Percentiles rank a stretch among this genome's conserved stretches.
These are phyloP conservation scores for Ceratocystis ficicola DNA, from an alignment of 2,329 filamentous ascomycete genomes.

Conservation along the genomic window DNA sequence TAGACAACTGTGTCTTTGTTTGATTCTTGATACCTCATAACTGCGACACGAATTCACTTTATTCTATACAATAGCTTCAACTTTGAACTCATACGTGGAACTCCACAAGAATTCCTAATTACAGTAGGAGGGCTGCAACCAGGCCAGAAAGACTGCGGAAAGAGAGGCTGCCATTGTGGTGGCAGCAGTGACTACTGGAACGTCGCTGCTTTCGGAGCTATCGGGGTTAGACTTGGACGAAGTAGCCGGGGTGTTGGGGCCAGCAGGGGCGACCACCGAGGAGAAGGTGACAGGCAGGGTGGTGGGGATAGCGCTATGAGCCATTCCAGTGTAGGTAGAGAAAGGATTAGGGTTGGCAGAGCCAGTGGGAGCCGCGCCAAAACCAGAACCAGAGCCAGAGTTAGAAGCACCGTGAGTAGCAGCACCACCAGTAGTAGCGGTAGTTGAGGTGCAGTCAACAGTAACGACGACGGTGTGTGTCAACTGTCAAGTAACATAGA, in stretches of 20 bases:
- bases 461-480: constrained; percentile 4
- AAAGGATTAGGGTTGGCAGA: neutral
- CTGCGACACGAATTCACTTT: neutral
- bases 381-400: constrained; percentile 1
- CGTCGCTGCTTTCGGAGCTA: neutral
- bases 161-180: neutral
- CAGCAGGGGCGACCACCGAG: neutral
- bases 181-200: constrained; percentile 7
- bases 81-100: neutral
- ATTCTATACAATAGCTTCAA: neutral
- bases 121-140: neutral
- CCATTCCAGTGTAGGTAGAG: constrained; percentile 1
- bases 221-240: neutral
- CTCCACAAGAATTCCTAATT: neutral
- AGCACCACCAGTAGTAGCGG: neutral
- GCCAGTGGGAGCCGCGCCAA: neutral
- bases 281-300: neutral
- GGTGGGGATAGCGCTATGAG: neutral
- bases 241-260: neutral
- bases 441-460: constrained; percentile 13
- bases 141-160: constrained; percentile 9
- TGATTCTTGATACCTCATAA: constrained; percentile 6
- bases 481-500: neutral
- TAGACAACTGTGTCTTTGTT: neutral
- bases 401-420: neutral